Evolutionary conservation across 306 rosid genomes (phyloP).

Genomic region (Cicer yamashitae): DNA sequence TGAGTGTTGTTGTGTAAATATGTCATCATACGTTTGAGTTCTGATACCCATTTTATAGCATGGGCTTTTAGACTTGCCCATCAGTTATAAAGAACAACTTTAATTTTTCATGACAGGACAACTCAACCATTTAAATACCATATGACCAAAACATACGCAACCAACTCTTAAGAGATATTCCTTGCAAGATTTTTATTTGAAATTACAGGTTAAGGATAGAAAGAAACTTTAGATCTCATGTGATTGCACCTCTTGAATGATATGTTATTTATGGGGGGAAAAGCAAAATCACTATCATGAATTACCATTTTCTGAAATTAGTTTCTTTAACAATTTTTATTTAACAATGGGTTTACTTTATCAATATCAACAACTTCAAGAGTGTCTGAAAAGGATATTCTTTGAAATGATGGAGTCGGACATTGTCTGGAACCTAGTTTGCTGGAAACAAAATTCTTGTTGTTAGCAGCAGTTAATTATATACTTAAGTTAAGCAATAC

Average conservation of each 20-base stretch:
- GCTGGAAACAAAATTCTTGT: slow-evolving; percentile 61
- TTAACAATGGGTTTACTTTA: not conserved
- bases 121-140: slow-evolving; percentile 16
- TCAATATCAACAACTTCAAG: slow-evolving; percentile 8
- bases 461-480: slow-evolving; percentile 42
- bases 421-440: slow-evolving; percentile 92
- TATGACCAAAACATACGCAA: slow-evolving; percentile 26
- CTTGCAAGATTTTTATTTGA: not conserved
- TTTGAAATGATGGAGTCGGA: slow-evolving; percentile 90
- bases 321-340: slow-evolving; percentile 11
- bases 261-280: not conserved
- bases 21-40: not conserved
- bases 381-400: slow-evolving; percentile 80
- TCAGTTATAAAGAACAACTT: slow-evolving; percentile 6
- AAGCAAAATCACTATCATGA: not conserved
- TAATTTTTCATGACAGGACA: not conserved
- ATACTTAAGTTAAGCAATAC: slow-evolving; percentile 34
- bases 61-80: slow-evolving; percentile 16
- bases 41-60: not conserved
- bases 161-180: slow-evolving; percentile 1
- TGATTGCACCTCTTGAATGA: not conserved
- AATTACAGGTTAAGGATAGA: not conserved
- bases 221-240: slow-evolving; percentile 10
- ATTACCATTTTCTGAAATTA: slow-evolving; percentile 25
- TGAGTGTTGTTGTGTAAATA: slow-evolving; percentile 4